Conservation (phyloP, 768 basidiomycete species). For the Rubroboletus pulcherrimus region DNA sequence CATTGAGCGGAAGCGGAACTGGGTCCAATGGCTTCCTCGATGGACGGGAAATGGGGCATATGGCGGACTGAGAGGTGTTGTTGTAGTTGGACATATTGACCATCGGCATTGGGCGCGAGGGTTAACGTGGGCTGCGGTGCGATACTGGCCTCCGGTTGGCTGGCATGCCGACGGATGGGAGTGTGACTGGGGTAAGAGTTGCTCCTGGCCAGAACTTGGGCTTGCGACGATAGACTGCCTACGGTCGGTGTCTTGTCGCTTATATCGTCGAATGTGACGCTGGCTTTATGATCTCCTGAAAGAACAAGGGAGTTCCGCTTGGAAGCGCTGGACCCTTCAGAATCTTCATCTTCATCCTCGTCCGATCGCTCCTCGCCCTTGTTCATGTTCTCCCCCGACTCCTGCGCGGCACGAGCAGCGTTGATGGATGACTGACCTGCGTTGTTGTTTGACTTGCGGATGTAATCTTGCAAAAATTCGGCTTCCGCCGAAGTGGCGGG, state of each 20-base stretch:
- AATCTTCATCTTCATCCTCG: conserved; percentile 86
- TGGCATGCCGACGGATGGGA: conserved; percentile 68
- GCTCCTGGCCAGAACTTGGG: conserved; percentile 58
- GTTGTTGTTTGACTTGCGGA: conserved; percentile 85
- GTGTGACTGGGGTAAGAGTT: conserved; percentile 64
- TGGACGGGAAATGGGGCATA: conserved; percentile 76
- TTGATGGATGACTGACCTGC: conserved; percentile 74
- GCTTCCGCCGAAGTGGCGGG: conserved; percentile 89
- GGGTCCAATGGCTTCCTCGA: conserved; percentile 78
- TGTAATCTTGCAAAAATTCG: conserved; percentile 89
- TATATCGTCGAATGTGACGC: conserved; percentile 57
- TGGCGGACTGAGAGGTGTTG: conserved; percentile 66
- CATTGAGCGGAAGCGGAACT: conserved; percentile 73
- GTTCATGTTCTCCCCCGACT: conserved; percentile 56
- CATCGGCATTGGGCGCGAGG: conserved; percentile 41
- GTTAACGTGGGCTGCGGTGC: conserved; percentile 57
- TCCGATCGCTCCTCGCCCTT: conserved; percentile 71
- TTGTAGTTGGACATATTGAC: conserved; percentile 46
- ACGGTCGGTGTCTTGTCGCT: conserved; percentile 87
- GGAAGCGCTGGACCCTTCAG: conserved; percentile 69
- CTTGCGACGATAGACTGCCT: conserved; percentile 71
- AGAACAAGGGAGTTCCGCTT: conserved; percentile 74
- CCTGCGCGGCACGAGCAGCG: conserved; percentile 68
- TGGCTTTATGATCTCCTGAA: conserved; percentile 57
- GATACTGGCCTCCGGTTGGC: conserved; percentile 53